Conservation (phyloP, 2,329 filamentous ascomycete species). For the Pseudopithomyces chartarum region DNA sequence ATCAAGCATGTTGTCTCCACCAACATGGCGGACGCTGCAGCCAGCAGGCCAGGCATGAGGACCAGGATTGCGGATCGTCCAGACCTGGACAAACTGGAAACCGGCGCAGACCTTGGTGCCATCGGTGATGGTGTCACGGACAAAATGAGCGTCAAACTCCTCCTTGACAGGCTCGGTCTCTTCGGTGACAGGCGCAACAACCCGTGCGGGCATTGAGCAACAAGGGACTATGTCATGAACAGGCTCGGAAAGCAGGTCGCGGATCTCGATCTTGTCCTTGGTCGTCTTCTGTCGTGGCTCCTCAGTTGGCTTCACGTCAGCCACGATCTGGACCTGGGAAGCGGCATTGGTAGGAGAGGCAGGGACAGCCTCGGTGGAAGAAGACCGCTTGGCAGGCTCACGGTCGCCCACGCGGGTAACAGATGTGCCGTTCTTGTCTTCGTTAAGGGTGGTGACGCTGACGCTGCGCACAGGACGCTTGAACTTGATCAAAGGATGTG, state of each 20-base stretch:
- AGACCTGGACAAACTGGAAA: slow-evolving; percentile 83
- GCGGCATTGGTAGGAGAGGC: slow-evolving; percentile 57
- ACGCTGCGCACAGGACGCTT: slow-evolving; percentile 90
- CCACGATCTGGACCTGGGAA: slow-evolving; percentile 68
- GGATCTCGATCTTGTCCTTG: slow-evolving; percentile 48
- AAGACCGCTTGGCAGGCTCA: slow-evolving; percentile 45
- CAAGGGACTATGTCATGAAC: slow-evolving; percentile 39
- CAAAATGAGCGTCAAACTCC: slow-evolving; percentile 69
- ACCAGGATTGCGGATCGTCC: slow-evolving; percentile 88
- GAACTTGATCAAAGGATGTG: slow-evolving; percentile 97
- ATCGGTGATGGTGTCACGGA: slow-evolving; percentile 78
- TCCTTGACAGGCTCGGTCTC: slow-evolving; percentile 18
- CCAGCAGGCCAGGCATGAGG: slow-evolving; percentile 81
- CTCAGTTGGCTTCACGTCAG: slow-evolving; percentile 63
- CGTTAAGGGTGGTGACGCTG: slow-evolving; percentile 81
- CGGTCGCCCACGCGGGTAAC: slow-evolving; percentile 77
- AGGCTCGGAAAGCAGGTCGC: slow-evolving; percentile 41
- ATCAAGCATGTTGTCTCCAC: slow-evolving; percentile 95
- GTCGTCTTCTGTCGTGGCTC: slow-evolving; percentile 42
- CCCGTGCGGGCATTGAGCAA: slow-evolving; percentile 17
- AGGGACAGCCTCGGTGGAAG: slow-evolving; percentile 56
- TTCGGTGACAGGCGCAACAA: slow-evolving; percentile 16
- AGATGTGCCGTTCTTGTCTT: slow-evolving; percentile 69
- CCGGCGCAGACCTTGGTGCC: slow-evolving; percentile 74
- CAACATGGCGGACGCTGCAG: slow-evolving; percentile 87